These are phyloP conservation scores for Corymbia calophylla DNA, from an alignment of 441 rosid species.

Conservation along the genomic window DNA sequence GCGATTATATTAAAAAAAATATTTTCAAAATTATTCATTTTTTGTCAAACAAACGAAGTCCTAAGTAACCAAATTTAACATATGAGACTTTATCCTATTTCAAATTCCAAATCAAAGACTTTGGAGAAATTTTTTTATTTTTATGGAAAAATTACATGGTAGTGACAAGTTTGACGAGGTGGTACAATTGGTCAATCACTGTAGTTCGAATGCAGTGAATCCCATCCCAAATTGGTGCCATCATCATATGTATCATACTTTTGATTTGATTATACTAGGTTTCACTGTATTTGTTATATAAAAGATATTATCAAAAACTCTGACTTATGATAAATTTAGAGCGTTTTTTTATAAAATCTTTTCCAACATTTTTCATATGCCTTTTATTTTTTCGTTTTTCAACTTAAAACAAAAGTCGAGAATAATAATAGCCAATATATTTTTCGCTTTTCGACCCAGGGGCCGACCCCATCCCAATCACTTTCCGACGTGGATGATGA, in stretches of 20 bases:
- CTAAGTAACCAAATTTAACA: neutral
- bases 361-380: accelerated
- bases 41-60: too few relatives aligned
- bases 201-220: accelerated
- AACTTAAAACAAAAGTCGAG: neutral
- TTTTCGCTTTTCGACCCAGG: too few relatives aligned
- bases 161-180: neutral
- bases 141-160: neutral
- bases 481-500: neutral
- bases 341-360: too few relatives aligned
- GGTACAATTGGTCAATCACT: neutral
- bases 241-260: neutral
- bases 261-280: accelerated
- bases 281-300: neutral
- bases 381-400: neutral
- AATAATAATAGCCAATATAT: neutral
- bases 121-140: neutral
- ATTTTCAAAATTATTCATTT: too few relatives aligned
- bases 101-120: neutral
- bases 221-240: accelerated
- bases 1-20: too few relatives aligned
- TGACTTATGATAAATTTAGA: accelerated
- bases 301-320: neutral
- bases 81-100: neutral
- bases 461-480: neutral